Evolutionary conservation across 805 yeast species (phyloP).

Genomic region (Nakazawaea peltata): DNA sequence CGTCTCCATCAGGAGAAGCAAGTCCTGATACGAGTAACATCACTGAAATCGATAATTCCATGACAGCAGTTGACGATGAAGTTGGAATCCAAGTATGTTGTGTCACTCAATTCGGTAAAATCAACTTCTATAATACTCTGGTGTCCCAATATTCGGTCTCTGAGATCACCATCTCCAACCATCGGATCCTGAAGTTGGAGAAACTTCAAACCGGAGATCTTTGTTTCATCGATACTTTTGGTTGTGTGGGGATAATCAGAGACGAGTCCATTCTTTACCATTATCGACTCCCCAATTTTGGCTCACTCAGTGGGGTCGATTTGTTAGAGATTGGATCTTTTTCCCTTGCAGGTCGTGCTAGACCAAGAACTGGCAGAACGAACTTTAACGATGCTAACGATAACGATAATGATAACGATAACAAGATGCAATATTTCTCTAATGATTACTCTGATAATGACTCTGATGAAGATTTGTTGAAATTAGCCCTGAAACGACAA

Average conservation of each 20-base stretch:
- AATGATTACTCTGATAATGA: not conserved
- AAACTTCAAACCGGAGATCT: slow-evolving; percentile 11
- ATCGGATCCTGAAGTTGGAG: slow-evolving; percentile 14
- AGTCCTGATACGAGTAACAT: not conserved
- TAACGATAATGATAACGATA: not conserved
- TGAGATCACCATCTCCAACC: slow-evolving; percentile 17
- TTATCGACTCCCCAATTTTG: slow-evolving; percentile 14
- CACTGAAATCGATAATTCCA: too few species aligned
- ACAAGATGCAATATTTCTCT: too few species aligned
- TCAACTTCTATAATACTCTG: slow-evolving; percentile 16
- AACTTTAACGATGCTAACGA: not conserved
- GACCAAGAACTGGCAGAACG: too few species aligned
- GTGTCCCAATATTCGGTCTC: slow-evolving; percentile 17
- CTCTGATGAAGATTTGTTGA: slow-evolving; percentile 3
- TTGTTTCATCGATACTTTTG: slow-evolving; percentile 19
- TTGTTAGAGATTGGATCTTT: slow-evolving; percentile 1
- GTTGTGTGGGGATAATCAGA: slow-evolving; percentile 15
- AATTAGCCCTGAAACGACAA: slow-evolving; percentile 4
- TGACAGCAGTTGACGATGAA: not conserved
- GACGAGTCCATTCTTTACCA: slow-evolving; percentile 14
- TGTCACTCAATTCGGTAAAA: slow-evolving; percentile 19
- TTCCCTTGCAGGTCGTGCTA: too few species aligned
- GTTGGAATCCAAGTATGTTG: slow-evolving; percentile 9
- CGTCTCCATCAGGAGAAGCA: not conserved
- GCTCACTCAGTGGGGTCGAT: slow-evolving; percentile 4